Conservation (phyloP, 495 filamentous ascomycete genomes). For the Annulohypoxylon nitens region DNA sequence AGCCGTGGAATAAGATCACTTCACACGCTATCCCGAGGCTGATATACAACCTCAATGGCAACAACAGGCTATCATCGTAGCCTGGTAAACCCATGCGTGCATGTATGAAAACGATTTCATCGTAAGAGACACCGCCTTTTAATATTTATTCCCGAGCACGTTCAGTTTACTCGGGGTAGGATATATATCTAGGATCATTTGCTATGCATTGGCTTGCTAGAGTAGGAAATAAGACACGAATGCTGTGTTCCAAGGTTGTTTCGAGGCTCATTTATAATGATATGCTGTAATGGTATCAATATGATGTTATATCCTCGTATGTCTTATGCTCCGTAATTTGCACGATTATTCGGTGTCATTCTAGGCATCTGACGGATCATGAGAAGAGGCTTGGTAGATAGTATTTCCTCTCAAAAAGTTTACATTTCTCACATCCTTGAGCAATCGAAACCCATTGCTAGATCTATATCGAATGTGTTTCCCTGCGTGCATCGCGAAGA, state of each 20-base stretch:
- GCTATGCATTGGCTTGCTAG: neutral
- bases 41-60: neutral
- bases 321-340: neutral
- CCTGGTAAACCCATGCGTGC: neutral
- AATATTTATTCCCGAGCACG: neutral
- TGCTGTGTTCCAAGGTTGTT: neutral
- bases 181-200: neutral
- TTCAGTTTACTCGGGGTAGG: neutral
- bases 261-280: neutral
- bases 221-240: neutral
- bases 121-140: neutral
- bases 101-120: neutral
- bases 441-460: neutral
- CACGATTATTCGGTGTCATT: neutral
- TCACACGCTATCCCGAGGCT: neutral
- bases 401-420: neutral
- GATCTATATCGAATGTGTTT: neutral
- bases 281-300: neutral
- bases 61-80: neutral
- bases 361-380: neutral
- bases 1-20: neutral
- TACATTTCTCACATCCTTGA: neutral
- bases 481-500: no score
- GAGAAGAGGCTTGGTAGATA: neutral
- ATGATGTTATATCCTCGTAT: neutral